A percentile compares a stretch with the other conserved stretches of the same genome.
phyloP scores from a whole-genome alignment of 1,284 basidiomycete species.

The Irpex sp. region DNA sequence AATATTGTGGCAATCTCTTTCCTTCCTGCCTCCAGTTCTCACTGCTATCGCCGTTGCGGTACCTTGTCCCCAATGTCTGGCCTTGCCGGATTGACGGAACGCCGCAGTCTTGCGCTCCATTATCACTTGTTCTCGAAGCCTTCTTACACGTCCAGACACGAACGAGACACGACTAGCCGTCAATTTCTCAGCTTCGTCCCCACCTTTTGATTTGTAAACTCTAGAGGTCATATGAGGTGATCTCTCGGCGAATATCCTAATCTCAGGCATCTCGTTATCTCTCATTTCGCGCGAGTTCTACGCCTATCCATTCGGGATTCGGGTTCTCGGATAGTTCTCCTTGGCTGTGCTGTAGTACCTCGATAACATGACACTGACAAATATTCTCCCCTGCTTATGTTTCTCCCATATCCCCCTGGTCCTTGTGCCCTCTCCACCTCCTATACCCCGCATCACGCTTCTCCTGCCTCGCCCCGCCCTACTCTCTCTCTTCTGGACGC shows the following conservation, averaged over 20 bases:
- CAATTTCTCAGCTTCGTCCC: neutral
- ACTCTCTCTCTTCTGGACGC: neutral
- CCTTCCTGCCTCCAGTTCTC: neutral
- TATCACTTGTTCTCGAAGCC: neutral
- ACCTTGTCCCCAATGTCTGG: neutral
- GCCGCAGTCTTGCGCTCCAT: neutral
- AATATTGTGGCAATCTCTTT: too few species aligned
- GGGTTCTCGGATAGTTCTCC: neutral
- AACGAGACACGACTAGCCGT: neutral
- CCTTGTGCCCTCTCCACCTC: neutral
- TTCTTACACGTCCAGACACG: neutral
- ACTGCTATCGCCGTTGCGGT: neutral
- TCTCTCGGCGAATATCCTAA: neutral
- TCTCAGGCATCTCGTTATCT: neutral
- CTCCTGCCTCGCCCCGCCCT: slow-evolving; percentile 3
- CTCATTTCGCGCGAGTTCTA: neutral
- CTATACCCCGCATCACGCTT: neutral
- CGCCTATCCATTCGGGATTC: neutral
- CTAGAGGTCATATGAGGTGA: neutral
- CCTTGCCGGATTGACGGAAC: neutral
- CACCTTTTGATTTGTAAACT: neutral
- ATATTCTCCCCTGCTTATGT: neutral
- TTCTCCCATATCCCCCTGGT: neutral
- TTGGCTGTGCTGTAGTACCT: neutral
- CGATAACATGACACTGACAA: neutral